phyloP scores from a whole-genome alignment of 1,284 basidiomycete species.

The Sparassis latifolia region DNA sequence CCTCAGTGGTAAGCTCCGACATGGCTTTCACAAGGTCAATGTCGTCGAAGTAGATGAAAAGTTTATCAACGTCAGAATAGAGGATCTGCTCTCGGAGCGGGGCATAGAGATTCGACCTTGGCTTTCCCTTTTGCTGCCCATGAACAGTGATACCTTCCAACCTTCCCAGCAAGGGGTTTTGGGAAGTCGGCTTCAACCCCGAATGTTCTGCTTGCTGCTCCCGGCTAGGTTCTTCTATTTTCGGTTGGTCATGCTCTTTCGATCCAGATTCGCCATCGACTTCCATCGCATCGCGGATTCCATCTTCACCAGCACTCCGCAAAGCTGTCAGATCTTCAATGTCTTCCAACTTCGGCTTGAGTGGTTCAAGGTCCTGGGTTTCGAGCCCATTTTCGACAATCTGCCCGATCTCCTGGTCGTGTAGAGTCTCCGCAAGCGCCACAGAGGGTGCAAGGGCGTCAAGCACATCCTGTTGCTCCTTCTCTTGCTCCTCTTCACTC shows the following conservation, averaged over 20 bases:
- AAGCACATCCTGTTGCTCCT: slow-evolving; percentile 44
- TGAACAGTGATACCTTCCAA: slow-evolving; percentile 17
- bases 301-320: slow-evolving; percentile 18
- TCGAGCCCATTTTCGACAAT: slow-evolving; percentile 8
- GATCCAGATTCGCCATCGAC: slow-evolving; percentile 23
- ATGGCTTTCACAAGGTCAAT: slow-evolving; percentile 27
- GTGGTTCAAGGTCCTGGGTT: slow-evolving; percentile 28
- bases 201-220: background rate
- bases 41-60: slow-evolving; percentile 53
- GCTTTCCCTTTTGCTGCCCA: slow-evolving; percentile 27
- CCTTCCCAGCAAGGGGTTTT: slow-evolving; percentile 43
- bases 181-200: slow-evolving; percentile 22
- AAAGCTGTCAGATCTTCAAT: slow-evolving; percentile 50
- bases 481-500: slow-evolving; percentile 52
- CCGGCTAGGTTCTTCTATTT: slow-evolving; percentile 7
- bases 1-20: slow-evolving; percentile 31
- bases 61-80: slow-evolving; percentile 47
- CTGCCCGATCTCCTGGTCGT: slow-evolving; percentile 24
- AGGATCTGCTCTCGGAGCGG: slow-evolving; percentile 54
- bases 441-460: slow-evolving; percentile 49
- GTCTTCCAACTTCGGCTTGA: slow-evolving; percentile 58
- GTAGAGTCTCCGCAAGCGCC: slow-evolving; percentile 46
- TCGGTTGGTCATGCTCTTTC: slow-evolving; percentile 1
- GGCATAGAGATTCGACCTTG: slow-evolving; percentile 40
- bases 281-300: slow-evolving; percentile 25